Conservation (phyloP, 192 early-diverging fungal species). For the Funneliformis geosporum region DNA sequence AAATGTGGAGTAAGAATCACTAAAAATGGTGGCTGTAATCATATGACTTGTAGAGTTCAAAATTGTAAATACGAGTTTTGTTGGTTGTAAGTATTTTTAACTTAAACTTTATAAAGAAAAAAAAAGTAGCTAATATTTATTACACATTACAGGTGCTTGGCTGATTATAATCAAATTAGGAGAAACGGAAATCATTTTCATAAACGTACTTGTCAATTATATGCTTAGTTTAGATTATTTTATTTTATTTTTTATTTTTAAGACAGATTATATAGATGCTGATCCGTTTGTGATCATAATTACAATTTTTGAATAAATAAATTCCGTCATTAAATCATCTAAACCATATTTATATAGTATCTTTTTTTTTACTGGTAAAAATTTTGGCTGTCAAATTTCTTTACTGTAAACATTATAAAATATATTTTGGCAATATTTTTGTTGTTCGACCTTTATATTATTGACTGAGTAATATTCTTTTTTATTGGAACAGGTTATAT, state of each 20-base stretch:
- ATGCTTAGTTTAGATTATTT: neutral
- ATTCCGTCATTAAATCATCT: too few relatives aligned
- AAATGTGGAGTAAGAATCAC: conserved; percentile 21
- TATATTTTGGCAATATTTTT: too few relatives aligned
- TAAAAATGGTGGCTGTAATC: conserved; percentile 30
- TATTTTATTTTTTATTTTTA: neutral
- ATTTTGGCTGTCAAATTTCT: too few relatives aligned
- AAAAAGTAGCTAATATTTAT: neutral
- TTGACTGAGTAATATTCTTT: too few relatives aligned
- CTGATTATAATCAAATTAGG: conserved; percentile 2
- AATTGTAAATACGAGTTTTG: conserved; percentile 29
- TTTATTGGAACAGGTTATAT: too few relatives aligned
- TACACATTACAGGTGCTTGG: neutral
- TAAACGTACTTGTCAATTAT: neutral
- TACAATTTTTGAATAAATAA: too few relatives aligned
- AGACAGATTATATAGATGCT: too few relatives aligned
- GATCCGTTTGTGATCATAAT: too few relatives aligned
- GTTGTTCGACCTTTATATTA: too few relatives aligned
- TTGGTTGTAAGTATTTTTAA: conserved; percentile 15
- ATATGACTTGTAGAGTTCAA: conserved; percentile 25
- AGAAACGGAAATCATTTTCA: conserved; percentile 6
- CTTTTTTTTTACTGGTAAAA: too few relatives aligned
- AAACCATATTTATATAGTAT: too few relatives aligned
- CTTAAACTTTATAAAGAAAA: neutral
- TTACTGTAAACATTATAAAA: too few relatives aligned